Percentiles rank a stretch among this genome's conserved stretches.
These are phyloP conservation scores for Fraxinus floribunda DNA, from an alignment of 305 asterid species.

Conservation along the genomic window DNA sequence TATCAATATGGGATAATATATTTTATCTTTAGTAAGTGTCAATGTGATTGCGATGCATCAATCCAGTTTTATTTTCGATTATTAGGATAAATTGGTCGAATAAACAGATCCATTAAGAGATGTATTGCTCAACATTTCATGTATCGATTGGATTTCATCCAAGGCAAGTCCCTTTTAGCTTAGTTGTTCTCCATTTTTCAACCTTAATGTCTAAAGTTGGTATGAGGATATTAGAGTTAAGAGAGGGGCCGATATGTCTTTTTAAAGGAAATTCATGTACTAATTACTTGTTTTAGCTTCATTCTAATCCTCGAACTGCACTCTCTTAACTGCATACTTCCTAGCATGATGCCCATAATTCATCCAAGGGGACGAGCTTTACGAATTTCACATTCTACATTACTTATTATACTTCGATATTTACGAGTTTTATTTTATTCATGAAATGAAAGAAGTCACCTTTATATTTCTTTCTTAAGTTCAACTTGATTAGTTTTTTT, in stretches of 20 bases:
- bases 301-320: neutral
- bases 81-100: neutral
- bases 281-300: neutral
- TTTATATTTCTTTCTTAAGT: neutral
- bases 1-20: slow-evolving; percentile 2
- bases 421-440: neutral
- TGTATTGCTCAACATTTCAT: neutral
- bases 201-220: neutral
- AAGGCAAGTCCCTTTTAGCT: neutral
- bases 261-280: neutral
- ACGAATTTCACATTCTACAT: neutral
- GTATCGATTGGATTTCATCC: neutral
- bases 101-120: neutral
- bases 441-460: neutral
- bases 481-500: neutral
- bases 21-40: slow-evolving; percentile 7
- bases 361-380: neutral
- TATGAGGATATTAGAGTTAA: neutral
- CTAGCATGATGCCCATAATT: neutral
- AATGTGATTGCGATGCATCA: neutral
- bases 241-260: neutral
- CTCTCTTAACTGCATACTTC: neutral
- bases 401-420: too few relatives aligned
- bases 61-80: neutral
- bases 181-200: too few relatives aligned